phyloP scores from a whole-genome alignment of 106 monocot species.

The Phalaenopsis equestris region DNA sequence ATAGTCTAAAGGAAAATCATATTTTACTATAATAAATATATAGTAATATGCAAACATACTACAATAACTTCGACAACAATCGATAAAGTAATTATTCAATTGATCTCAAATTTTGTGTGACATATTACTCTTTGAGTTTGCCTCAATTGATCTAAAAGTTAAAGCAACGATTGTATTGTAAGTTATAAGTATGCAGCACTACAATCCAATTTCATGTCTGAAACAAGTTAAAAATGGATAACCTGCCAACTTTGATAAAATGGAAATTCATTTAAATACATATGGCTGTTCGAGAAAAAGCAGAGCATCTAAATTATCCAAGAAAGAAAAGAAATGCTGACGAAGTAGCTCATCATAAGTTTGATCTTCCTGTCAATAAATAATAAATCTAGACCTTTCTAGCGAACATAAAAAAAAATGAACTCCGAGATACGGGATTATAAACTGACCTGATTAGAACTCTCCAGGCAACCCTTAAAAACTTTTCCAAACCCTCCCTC shows the following conservation, averaged over 20 bases:
- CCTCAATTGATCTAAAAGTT: not conserved
- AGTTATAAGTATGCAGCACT: not conserved
- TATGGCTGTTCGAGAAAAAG: not conserved
- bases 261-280: not conserved
- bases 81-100: no score
- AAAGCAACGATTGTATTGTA: no score
- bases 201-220: not conserved
- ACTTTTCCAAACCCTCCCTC: constrained; percentile 57
- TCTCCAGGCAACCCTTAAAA: constrained; percentile 26
- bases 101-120: no score
- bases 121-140: no score
- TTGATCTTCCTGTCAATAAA: not conserved
- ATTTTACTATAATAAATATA: no score
- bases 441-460: constrained; percentile 17
- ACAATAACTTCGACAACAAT: no score
- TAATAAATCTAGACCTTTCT: not conserved
- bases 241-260: not conserved
- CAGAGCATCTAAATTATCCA: not conserved
- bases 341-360: not conserved
- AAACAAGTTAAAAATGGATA: not conserved
- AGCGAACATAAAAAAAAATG: not conserved
- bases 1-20: no score
- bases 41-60: no score
- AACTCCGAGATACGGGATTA: not conserved
- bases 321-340: not conserved